These are phyloP conservation scores for Leucocoprinus sp. DNA, from an alignment of 768 basidiomycete species.

Conservation along the genomic window DNA sequence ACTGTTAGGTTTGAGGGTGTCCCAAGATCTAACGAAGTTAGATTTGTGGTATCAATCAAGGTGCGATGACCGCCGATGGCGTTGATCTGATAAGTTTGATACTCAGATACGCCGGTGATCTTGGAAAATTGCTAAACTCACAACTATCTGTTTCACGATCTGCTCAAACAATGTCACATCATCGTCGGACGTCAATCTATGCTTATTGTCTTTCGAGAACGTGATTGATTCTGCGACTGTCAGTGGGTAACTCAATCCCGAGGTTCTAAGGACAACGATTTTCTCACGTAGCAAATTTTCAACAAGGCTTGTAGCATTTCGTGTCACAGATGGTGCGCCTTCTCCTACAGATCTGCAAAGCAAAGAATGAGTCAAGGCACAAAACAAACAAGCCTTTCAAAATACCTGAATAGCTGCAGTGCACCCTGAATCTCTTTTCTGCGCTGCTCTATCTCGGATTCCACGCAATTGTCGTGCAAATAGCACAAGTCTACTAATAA, in stretches of 20 bases:
- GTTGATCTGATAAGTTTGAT: background rate
- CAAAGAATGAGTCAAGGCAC: background rate
- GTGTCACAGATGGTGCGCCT: slow-evolving; percentile 12
- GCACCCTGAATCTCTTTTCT: slow-evolving; percentile 16
- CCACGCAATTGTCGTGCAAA: slow-evolving; percentile 10
- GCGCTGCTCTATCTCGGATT: slow-evolving; percentile 14
- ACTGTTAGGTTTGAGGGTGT: background rate
- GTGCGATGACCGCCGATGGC: background rate
- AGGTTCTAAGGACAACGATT: slow-evolving; percentile 6
- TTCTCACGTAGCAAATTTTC: slow-evolving; percentile 18
- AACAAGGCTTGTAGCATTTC: slow-evolving; percentile 18
- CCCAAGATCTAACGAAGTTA: background rate
- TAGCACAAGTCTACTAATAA: slow-evolving; percentile 21
- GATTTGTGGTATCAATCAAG: background rate
- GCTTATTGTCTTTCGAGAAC: background rate
- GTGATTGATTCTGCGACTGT: slow-evolving; percentile 3
- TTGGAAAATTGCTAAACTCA: slow-evolving; percentile 6
- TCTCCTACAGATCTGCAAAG: background rate
- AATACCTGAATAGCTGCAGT: slow-evolving; percentile 18
- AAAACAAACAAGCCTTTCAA: slow-evolving; percentile 13
- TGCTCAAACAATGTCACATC: slow-evolving; percentile 17
- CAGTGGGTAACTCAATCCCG: background rate
- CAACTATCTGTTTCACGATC: slow-evolving; percentile 19
- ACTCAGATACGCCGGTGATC: background rate
- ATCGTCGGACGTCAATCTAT: slow-evolving; percentile 13